Conservation (phyloP, 2,329 filamentous ascomycete species). For the Claviceps purpurea region DNA sequence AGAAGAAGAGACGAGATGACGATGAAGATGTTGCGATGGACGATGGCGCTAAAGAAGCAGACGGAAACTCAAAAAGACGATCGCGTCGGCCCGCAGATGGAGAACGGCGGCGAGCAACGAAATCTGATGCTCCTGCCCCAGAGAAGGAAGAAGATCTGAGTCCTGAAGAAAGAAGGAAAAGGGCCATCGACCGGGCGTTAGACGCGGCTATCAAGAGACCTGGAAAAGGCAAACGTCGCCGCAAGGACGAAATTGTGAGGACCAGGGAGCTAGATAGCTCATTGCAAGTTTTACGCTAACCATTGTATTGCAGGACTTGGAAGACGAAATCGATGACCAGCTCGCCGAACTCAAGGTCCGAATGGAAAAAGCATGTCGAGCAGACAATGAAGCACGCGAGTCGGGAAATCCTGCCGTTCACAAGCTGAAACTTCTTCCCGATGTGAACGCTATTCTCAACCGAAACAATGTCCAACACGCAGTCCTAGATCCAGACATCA, state of each 20-base stretch:
- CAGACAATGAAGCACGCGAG: conserved; percentile 71
- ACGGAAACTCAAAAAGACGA: conserved; percentile 31
- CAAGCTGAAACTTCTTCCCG: conserved; percentile 86
- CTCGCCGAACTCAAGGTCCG: conserved; percentile 75
- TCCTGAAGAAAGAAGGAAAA: conserved; percentile 70
- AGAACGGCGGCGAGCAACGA: conserved; percentile 30
- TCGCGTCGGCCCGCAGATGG: conserved; percentile 32
- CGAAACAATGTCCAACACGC: conserved; percentile 75
- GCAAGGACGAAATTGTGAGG: conserved; percentile 76
- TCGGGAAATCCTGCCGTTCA: conserved; percentile 71
- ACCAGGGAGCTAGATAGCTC: background rate
- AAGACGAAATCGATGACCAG: conserved; percentile 79
- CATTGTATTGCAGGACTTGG: conserved; percentile 55
- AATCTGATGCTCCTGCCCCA: conserved; percentile 38
- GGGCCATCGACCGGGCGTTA: conserved; percentile 76
- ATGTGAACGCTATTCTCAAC: conserved; percentile 79
- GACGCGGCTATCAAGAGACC: conserved; percentile 79
- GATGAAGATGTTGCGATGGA: conserved; percentile 36
- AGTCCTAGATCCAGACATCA: conserved; percentile 86
- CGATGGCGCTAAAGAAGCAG: conserved; percentile 32
- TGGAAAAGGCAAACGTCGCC: conserved; percentile 49
- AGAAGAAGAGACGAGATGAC: conserved; percentile 45
- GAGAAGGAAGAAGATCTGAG: conserved; percentile 68
- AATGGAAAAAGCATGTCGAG: conserved; percentile 83
- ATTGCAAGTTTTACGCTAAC: conserved; percentile 10